Conservation (phyloP, 306 rosid species). For the Gleditsia sinensis region DNA sequence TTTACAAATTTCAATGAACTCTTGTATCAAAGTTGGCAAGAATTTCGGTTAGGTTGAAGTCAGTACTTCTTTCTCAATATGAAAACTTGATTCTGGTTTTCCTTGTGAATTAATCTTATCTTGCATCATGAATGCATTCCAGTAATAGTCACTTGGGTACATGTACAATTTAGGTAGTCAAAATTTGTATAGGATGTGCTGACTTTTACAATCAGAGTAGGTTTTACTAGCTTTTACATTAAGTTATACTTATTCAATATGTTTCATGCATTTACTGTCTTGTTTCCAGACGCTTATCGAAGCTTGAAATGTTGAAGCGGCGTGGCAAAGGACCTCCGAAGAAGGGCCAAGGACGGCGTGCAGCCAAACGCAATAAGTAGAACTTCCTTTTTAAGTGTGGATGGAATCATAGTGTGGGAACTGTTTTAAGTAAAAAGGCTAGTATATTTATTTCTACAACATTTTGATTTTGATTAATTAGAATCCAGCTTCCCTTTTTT, state of each 20-base stretch:
- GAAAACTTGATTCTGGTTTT: constrained; percentile 10
- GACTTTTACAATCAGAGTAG: constrained; percentile 10
- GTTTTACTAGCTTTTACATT: constrained; percentile 5
- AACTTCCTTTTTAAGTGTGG: constrained; percentile 26
- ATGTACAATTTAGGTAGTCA: not conserved
- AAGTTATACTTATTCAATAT: constrained; percentile 4
- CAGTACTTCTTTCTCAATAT: constrained; percentile 4
- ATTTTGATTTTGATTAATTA: constrained; percentile 16
- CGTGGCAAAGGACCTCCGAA: constrained; percentile 94
- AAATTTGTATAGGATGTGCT: constrained; percentile 30
- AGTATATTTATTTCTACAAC: constrained; percentile 17
- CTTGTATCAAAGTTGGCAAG: not conserved
- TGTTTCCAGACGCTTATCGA: constrained; percentile 66
- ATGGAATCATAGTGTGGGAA: constrained; percentile 11
- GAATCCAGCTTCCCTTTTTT: not conserved
- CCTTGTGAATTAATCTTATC: constrained; percentile 5
- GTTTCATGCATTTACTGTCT: constrained; percentile 12
- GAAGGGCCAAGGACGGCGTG: constrained; percentile 93
- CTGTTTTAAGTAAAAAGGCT: constrained; percentile 32
- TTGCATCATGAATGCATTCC: constrained; percentile 26
- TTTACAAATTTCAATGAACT: not conserved
- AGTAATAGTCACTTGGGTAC: not conserved
- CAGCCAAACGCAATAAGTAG: constrained; percentile 76
- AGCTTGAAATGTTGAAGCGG: constrained; percentile 93
- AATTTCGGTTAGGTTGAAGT: not conserved